Percentiles rank a stretch among this genome's conserved stretches.
These are phyloP conservation scores for Plasmopara halstedii DNA, from an alignment of 352 stramenopile species.

Conservation along the genomic window DNA sequence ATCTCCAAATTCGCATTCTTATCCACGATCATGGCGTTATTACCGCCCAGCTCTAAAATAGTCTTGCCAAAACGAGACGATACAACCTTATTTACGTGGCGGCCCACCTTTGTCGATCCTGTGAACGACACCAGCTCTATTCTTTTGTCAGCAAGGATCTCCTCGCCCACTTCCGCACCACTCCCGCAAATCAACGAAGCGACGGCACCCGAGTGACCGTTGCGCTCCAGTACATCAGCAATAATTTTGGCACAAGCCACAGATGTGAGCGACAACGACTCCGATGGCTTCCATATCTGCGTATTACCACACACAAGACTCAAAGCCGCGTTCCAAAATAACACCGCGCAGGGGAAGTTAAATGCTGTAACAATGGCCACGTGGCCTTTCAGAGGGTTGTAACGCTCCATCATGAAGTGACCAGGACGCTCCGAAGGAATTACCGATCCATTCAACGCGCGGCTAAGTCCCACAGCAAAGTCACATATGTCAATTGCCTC, in stretches of 20 bases:
- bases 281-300: slow-evolving; percentile 88
- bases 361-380: slow-evolving; percentile 92
- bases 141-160: slow-evolving; percentile 76
- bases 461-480: slow-evolving; percentile 88
- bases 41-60: slow-evolving; percentile 88
- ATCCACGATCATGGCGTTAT: slow-evolving; percentile 93
- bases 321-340: slow-evolving; percentile 89
- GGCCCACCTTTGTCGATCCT: slow-evolving; percentile 82
- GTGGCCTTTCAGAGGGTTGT: slow-evolving; percentile 89
- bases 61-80: slow-evolving; percentile 87
- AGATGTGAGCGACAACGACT: slow-evolving; percentile 84
- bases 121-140: slow-evolving; percentile 90
- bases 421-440: slow-evolving; percentile 87
- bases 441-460: slow-evolving; percentile 81
- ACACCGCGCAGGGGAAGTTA: slow-evolving; percentile 89
- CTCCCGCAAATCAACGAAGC: slow-evolving; percentile 79
- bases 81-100: slow-evolving; percentile 82
- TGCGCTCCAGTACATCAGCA: slow-evolving; percentile 79
- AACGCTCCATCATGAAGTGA: slow-evolving; percentile 92
- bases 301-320: slow-evolving; percentile 89
- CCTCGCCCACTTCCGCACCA: slow-evolving; percentile 78
- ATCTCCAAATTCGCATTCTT: slow-evolving; percentile 87
- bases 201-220: slow-evolving; percentile 76
- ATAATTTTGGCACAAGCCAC: slow-evolving; percentile 90
- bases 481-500: slow-evolving; percentile 93